phyloP scores from a whole-genome alignment of 345 rosid species.

The Bruguiera sexangula region DNA sequence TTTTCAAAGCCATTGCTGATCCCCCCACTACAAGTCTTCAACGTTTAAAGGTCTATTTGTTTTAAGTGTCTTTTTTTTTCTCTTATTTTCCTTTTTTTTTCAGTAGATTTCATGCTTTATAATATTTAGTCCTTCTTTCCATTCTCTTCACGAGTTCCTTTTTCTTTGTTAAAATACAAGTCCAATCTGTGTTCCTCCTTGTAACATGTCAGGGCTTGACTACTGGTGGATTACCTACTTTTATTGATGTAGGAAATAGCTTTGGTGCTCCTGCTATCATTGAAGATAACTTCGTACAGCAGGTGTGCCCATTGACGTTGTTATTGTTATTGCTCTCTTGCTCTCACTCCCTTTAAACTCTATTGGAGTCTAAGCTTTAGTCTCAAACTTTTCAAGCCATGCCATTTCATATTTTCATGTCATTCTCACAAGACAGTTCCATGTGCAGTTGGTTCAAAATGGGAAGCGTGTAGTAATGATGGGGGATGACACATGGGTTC shows the following conservation, averaged over 20 bases:
- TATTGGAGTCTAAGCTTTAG: not conserved
- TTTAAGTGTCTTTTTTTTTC: not conserved
- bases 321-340: not conserved
- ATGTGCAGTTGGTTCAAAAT: conserved; percentile 54
- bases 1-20: conserved; percentile 93
- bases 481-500: conserved; percentile 97
- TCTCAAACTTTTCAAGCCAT: not conserved
- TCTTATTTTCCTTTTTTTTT: not conserved
- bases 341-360: not conserved
- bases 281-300: conserved; percentile 80
- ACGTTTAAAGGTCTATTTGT: conserved; percentile 62
- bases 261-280: conserved; percentile 92
- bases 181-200: not conserved
- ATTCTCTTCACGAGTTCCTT: not conserved
- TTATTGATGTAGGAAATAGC: conserved; percentile 88
- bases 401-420: not conserved
- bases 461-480: conserved; percentile 88
- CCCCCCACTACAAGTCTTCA: conserved; percentile 97
- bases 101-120: not conserved
- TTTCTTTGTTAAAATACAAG: not conserved
- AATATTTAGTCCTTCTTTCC: not conserved
- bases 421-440: not conserved
- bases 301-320: conserved; percentile 37
- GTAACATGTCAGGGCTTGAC: conserved; percentile 61
- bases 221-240: conserved; percentile 93